Evolutionary conservation across 768 basidiomycete species (phyloP).

Genomic region (Russula ochroleuca): DNA sequence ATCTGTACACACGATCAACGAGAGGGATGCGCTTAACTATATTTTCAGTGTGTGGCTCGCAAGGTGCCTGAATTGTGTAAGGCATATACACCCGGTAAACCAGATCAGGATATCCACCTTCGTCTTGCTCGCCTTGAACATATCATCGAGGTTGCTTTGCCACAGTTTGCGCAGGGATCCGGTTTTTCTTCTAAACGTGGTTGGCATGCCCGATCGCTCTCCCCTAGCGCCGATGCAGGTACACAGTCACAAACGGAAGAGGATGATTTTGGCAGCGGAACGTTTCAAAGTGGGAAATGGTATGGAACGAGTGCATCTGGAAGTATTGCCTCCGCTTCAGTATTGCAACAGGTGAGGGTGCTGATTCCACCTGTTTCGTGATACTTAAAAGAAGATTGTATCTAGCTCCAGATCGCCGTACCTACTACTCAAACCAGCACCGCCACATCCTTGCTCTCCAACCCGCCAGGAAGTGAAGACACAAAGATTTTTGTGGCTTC

Average conservation of each 20-base stretch:
- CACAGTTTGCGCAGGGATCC: slow-evolving; percentile 58
- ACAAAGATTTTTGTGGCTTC: slow-evolving; percentile 31
- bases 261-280: slow-evolving; percentile 69
- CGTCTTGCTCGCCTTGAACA: slow-evolving; percentile 74
- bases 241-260: slow-evolving; percentile 69
- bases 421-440: slow-evolving; percentile 34
- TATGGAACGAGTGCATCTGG: slow-evolving; percentile 79
- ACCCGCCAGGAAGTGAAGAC: slow-evolving; percentile 30
- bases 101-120: slow-evolving; percentile 73
- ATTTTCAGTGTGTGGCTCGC: slow-evolving; percentile 65
- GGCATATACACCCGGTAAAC: slow-evolving; percentile 83
- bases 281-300: slow-evolving; percentile 82
- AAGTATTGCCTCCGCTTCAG: slow-evolving; percentile 74
- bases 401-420: slow-evolving; percentile 52
- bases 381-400: slow-evolving; percentile 1
- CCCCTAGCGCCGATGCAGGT: slow-evolving; percentile 58
- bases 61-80: slow-evolving; percentile 87
- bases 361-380: not conserved
- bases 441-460: slow-evolving; percentile 14
- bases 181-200: slow-evolving; percentile 33
- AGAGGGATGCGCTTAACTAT: slow-evolving; percentile 23
- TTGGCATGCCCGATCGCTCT: slow-evolving; percentile 44
- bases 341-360: slow-evolving; percentile 65
- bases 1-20: slow-evolving; percentile 16
- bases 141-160: slow-evolving; percentile 74